A percentile compares a stretch with the other conserved stretches of the same genome.
These are phyloP conservation scores for Xylariaceae sp. DNA, from an alignment of 2,329 filamentous ascomycete species.

Conservation along the genomic window DNA sequence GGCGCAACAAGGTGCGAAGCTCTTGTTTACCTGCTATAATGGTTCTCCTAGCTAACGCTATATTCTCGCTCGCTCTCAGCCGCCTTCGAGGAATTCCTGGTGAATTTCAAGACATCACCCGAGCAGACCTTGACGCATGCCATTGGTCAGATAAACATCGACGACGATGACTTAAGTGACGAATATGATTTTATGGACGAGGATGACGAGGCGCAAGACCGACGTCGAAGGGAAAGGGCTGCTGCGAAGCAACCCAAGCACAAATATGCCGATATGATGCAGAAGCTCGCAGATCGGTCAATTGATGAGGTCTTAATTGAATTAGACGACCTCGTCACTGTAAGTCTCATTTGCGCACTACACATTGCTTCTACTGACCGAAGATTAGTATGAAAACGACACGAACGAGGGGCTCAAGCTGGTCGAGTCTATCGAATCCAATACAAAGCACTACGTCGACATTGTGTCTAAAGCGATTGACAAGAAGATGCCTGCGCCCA, in stretches of 20 bases:
- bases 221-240: conserved; percentile 57
- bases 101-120: conserved; percentile 82
- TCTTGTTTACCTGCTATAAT: background rate
- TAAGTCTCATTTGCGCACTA: conserved; percentile 51
- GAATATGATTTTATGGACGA: conserved; percentile 95
- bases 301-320: conserved; percentile 83
- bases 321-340: conserved; percentile 81
- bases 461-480: conserved; percentile 89
- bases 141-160: conserved; percentile 82
- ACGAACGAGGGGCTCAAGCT: conserved; percentile 73
- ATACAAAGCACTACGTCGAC: conserved; percentile 95
- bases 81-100: conserved; percentile 87
- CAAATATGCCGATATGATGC: conserved; percentile 89
- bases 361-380: conserved; percentile 21
- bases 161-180: conserved; percentile 85
- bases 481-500: conserved; percentile 80
- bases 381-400: conserved; percentile 74
- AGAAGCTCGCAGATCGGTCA: conserved; percentile 83
- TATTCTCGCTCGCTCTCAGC: conserved; percentile 56
- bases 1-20: conserved; percentile 76
- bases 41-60: conserved; percentile 38
- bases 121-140: conserved; percentile 78
- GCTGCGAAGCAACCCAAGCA: conserved; percentile 65
- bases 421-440: conserved; percentile 84
- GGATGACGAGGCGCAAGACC: conserved; percentile 65